Conservation (phyloP, 2,329 filamentous ascomycete species). For the Fusarium armeniacum region DNA sequence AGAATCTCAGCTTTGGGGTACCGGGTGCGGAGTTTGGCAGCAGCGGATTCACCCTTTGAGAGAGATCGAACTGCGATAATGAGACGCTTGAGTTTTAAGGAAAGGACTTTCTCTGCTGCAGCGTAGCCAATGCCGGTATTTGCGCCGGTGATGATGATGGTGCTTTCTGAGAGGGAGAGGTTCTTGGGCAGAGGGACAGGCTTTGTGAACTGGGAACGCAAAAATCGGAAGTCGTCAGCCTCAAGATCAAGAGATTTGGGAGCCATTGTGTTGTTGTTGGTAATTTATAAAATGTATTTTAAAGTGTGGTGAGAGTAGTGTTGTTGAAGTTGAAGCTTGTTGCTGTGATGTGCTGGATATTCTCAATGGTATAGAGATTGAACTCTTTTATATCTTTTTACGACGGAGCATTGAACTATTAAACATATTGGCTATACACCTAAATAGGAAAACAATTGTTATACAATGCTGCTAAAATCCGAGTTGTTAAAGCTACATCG, state of each 20-base stretch:
- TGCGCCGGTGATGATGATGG: conserved; percentile 64
- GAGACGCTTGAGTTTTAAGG: conserved; percentile 57
- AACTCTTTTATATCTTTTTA: conserved; percentile 24
- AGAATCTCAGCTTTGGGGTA: conserved; percentile 56
- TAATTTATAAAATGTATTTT: neutral
- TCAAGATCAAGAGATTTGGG: conserved; percentile 45
- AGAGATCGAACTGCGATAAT: conserved; percentile 63
- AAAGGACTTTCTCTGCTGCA: conserved; percentile 57
- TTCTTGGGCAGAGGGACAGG: conserved; percentile 38
- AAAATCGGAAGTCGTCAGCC: conserved; percentile 40
- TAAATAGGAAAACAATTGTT: conserved; percentile 43
- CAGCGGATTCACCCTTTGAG: conserved; percentile 59
- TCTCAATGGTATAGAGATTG: neutral
- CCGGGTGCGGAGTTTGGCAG: conserved; percentile 24
- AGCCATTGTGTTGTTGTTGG: conserved; percentile 28
- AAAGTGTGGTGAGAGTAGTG: neutral
- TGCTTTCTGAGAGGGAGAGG: conserved; percentile 53
- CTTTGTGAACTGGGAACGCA: conserved; percentile 50
- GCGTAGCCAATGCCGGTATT: conserved; percentile 66
- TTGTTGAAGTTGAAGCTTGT: neutral
- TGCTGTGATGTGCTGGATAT: neutral
- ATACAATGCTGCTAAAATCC: neutral
- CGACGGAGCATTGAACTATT: neutral
- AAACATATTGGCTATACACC: neutral
- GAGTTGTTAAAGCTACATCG: no score